Base-by-base conservation (phyloP, 257 asterid genomes). In the Haberlea rhodopensis region DNA sequence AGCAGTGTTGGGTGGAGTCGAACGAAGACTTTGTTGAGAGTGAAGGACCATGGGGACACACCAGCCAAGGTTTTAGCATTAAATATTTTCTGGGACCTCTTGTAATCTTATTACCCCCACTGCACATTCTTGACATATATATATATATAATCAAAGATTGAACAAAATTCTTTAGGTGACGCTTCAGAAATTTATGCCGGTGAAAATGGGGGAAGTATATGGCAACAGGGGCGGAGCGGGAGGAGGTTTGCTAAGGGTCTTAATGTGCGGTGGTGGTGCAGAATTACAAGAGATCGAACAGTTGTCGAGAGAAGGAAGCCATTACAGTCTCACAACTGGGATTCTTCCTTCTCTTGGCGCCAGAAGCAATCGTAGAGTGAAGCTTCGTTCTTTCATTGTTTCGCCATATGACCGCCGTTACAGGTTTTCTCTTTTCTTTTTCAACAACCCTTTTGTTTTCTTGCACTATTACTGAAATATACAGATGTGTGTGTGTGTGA, bases 301-400 rank as follows among this genome's bases (percentile, higher is more conserved):
- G 67, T 11, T 80, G 3, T 80, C 89, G 0, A 67, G 76, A 60
- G 82, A 78, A 40, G 76, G 74, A 53, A 83, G 83, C 77, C 80
- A 74, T 26, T 79, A 76, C 78, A 84, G 87, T 48, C 59, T 81
- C 48, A 49, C 84, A 0, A 77, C 78, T 16, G 82, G 78, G 21
- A 72, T 78, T 69, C 83, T 85, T 54, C 91, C 87, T 5, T 66
- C 86, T 2, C 88, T 85, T 24, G 88, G 91, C 21, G 86, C 76
- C 5, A 56, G 68, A 31, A 85, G 78, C 59, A 67, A 40, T 46
- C 88, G 82, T 45, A 63, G 63, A 21, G 16, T 55, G 51, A 75
- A 72, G 71, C 84, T 84, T 25, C 87, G 62, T 48, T 57, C 78
- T 40, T 76, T 27, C 82, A 74, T 78, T 16, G 0, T 85, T 46